These are phyloP conservation scores for Acacia melanoxylon DNA, from an alignment of 306 rosid species.

Conservation along the genomic window DNA sequence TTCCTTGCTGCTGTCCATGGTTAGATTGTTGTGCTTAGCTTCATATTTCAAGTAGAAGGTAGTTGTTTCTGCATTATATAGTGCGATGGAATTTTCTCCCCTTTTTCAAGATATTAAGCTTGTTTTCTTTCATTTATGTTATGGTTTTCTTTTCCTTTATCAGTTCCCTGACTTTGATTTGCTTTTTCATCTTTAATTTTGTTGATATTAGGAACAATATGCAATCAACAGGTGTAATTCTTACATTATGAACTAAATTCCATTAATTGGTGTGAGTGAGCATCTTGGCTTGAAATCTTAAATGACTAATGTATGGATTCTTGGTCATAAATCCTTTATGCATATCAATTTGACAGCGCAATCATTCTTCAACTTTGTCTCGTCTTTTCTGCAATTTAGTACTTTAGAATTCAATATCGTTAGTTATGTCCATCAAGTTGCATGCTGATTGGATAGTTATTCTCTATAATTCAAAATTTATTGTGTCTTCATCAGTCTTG, in stretches of 20 bases:
- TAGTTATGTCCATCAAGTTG: slow-evolving; percentile 22
- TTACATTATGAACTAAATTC: background rate
- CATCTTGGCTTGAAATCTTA: slow-evolving; percentile 9
- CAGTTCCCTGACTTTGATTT: background rate
- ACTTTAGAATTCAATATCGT: background rate
- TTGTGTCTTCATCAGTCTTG: no score
- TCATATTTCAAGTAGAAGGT: no score
- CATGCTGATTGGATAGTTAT: slow-evolving; percentile 14
- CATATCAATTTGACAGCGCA: background rate
- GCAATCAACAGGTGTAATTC: slow-evolving; percentile 16
- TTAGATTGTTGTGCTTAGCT: no score
- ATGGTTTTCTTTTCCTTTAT: background rate
- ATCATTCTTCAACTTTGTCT: background rate
- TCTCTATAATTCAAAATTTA: slow-evolving; percentile 4
- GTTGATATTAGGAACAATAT: no score
- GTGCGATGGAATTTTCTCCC: no score
- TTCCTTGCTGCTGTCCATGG: no score
- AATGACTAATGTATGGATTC: background rate
- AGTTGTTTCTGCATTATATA: no score
- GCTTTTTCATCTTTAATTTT: slow-evolving; percentile 2
- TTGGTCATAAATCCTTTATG: background rate
- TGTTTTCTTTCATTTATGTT: slow-evolving; percentile 26
- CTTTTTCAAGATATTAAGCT: slow-evolving; percentile 10
- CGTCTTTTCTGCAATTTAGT: background rate
- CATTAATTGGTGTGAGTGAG: slow-evolving; percentile 16